Conservation (phyloP, 139 green algal species). For the Chlorella sorokiniana region DNA sequence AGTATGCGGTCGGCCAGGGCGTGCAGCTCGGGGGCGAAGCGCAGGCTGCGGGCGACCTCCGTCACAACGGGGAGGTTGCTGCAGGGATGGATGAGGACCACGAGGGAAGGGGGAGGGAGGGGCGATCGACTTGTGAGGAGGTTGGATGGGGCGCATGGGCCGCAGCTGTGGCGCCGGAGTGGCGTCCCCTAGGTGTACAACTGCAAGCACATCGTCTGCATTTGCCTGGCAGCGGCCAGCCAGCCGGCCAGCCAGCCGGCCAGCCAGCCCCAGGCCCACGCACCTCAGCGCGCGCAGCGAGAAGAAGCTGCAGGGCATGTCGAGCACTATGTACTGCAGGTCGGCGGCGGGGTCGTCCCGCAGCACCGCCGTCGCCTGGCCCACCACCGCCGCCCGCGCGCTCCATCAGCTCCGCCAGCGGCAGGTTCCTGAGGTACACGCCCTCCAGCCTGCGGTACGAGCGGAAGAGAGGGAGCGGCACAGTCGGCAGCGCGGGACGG, state of each 20-base stretch:
- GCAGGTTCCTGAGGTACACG: constrained; percentile 39
- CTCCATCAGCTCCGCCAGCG: constrained; percentile 41
- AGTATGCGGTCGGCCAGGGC: constrained; percentile 60
- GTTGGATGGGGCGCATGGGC: too few species aligned
- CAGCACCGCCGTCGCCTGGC: constrained; percentile 1
- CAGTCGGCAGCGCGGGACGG: too few species aligned
- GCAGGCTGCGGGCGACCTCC: constrained; percentile 63
- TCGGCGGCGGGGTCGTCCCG: constrained; percentile 17
- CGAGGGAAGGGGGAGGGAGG: constrained; percentile 4
- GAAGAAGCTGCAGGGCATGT: constrained; percentile 78
- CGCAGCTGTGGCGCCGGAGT: too few species aligned
- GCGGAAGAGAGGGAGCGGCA: too few species aligned
- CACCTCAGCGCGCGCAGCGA: constrained; percentile 50
- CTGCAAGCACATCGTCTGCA: neutral
- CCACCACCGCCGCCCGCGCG: constrained; percentile 31
- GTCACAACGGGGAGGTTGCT: constrained; percentile 49
- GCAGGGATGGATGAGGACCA: neutral
- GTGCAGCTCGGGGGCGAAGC: constrained; percentile 55
- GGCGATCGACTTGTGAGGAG: too few species aligned
- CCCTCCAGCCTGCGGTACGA: constrained; percentile 32
- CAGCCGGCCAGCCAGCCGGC: neutral
- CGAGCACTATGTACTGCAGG: constrained; percentile 62
- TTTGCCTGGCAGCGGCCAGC: neutral
- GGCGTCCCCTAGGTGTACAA: too few species aligned
- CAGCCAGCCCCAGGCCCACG: too few species aligned